Conservation (phyloP, 441 rosid genomes). For the Gossypium lobatum region DNA sequence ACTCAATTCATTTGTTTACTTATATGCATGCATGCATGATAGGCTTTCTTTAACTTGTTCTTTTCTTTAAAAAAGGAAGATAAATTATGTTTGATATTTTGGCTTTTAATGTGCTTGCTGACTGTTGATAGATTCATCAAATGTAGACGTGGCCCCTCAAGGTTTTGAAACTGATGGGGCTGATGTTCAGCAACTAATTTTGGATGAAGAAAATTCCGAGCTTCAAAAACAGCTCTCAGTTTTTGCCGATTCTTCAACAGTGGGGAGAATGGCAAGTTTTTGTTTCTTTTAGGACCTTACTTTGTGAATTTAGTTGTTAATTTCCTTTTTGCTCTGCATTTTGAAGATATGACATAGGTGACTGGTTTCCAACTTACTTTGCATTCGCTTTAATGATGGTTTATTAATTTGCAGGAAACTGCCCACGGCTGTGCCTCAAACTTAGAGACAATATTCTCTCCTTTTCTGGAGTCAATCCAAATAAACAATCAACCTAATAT, state of each 20-base stretch:
- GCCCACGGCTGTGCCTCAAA: slow-evolving; percentile 27
- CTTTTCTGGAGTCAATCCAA: slow-evolving; percentile 44
- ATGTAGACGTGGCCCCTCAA: slow-evolving; percentile 20
- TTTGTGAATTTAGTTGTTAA: not conserved
- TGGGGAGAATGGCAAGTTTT: slow-evolving; percentile 32
- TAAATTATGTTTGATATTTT: not conserved
- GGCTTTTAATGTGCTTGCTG: slow-evolving; percentile 4
- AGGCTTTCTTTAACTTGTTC: not conserved
- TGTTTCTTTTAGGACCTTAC: not conserved
- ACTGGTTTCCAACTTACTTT: not conserved
- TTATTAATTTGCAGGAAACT: slow-evolving; percentile 39
- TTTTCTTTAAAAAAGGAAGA: not conserved
- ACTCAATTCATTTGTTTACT: not conserved
- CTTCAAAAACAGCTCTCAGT: slow-evolving; percentile 28
- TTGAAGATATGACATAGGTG: not conserved
- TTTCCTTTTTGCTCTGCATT: slow-evolving; percentile 4
- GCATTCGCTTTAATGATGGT: not conserved
- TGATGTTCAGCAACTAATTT: slow-evolving; percentile 20
- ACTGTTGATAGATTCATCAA: slow-evolving; percentile 22
- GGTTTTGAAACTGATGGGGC: slow-evolving; percentile 27
- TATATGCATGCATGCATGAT: not conserved
- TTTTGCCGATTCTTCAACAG: slow-evolving; percentile 31
- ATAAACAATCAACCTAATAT: slow-evolving; percentile 25
- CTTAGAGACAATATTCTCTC: slow-evolving; percentile 62
- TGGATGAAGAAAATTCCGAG: slow-evolving; percentile 24